Base-by-base conservation (phyloP, 495 filamentous ascomycete species). In the Penicillium pulvis region DNA sequence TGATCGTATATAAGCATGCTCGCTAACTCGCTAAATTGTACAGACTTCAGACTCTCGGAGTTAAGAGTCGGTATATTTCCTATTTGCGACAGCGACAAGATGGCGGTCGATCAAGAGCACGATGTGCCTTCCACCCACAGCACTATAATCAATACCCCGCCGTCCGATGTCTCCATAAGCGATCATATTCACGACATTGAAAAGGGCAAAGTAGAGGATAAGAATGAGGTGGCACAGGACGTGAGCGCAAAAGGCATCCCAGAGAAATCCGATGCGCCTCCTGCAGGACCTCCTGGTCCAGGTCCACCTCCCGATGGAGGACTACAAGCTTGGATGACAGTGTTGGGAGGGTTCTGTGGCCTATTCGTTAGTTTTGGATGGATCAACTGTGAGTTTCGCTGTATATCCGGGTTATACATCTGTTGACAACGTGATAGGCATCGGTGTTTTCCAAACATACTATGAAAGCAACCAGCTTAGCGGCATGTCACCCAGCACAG, bases 311-410 rank as follows among this genome's bases (percentile, higher is more conserved):
- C 87, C 6, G 88, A 91, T 71, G 87, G 87, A 47, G 88, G 88
- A 1, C 31, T 76, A 6, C 69, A 81, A 56, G 88, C 88, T n/a
- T 91, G 88, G 86, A 67, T 85, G 33, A 78, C 79, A 0, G 87
- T 91, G 0, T 59, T 83, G 2, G 87, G 89, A 49, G 85, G 79
- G 4, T 90, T 85, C 71, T 84, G 79, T 44, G 80, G 78, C 41
- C 65, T 90, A 47, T 89, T 89, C 66, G 83, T 81, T 53, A 83
- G 81, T 55, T 89, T 88, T 63, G 85, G 87, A 6, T 83, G 83
- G 75, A 80, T 88, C 45, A 87, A 87, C 64, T 76, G 71, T 75
- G 55, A 62, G 71, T 64, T 10, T n/a, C 14, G 36, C n/a, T 60
- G 12, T n/a, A 4, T 4, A 7, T 1, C 0, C 6, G 4, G 6